phyloP scores from a whole-genome alignment of 805 yeast species.

The Saccharomyces mikatae region DNA sequence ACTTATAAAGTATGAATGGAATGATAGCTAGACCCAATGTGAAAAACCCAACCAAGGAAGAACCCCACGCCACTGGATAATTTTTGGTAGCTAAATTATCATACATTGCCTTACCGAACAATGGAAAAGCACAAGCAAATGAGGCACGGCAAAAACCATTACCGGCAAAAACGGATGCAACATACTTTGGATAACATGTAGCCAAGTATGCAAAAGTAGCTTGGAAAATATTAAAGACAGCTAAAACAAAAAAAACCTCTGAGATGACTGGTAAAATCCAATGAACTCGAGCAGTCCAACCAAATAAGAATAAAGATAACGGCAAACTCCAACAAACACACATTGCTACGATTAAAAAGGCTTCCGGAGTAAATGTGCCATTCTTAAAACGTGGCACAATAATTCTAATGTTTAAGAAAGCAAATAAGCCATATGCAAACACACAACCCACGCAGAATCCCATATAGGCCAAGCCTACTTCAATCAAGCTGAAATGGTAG shows the following conservation, averaged over 20 bases:
- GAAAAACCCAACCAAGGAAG: slow-evolving; percentile 41
- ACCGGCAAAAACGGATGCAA: slow-evolving; percentile 55
- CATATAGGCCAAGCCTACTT: slow-evolving; percentile 40
- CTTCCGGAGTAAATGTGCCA: slow-evolving; percentile 34
- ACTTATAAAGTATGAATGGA: slow-evolving; percentile 39
- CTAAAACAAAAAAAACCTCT: slow-evolving; percentile 32
- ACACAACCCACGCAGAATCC: slow-evolving; percentile 40
- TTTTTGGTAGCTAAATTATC: slow-evolving; percentile 39
- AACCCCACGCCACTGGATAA: slow-evolving; percentile 57
- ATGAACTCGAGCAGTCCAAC: slow-evolving; percentile 43
- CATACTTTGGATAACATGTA: slow-evolving; percentile 39
- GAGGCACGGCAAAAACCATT: slow-evolving; percentile 43
- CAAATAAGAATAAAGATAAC: slow-evolving; percentile 39
- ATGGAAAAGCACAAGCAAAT: slow-evolving; percentile 54
- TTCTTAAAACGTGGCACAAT: slow-evolving; percentile 24
- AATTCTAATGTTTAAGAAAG: slow-evolving; percentile 22
- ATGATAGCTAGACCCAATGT: slow-evolving; percentile 37
- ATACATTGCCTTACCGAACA: slow-evolving; percentile 57
- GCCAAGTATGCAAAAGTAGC: slow-evolving; percentile 43
- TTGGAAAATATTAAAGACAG: slow-evolving; percentile 44
- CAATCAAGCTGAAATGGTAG: slow-evolving; percentile 41
- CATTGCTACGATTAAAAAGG: slow-evolving; percentile 35
- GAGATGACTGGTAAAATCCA: slow-evolving; percentile 47
- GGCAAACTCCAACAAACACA: slow-evolving; percentile 38
- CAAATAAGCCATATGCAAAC: slow-evolving; percentile 30